Base-by-base conservation (phyloP, 2,329 filamentous ascomycete genomes). In the Sporothrix inflata region DNA sequence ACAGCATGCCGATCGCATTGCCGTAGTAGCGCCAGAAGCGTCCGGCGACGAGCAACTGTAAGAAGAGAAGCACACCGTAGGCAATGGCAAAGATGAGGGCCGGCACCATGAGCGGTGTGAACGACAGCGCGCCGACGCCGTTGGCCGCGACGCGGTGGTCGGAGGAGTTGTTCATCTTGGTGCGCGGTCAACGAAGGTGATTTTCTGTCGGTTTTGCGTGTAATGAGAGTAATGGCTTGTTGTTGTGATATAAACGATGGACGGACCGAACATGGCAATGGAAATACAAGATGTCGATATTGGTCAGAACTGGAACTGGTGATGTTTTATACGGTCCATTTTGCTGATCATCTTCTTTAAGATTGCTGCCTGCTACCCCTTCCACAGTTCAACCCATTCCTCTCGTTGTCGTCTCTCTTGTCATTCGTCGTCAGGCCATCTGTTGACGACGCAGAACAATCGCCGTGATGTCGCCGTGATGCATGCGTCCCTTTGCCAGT, bases 1-100 rank as follows among this genome's bases (percentile, higher is more conserved):
- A 71, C 7, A 76, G 12, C 75, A 76, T 76, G 21, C 74, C 75
- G 38, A 76, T 74, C 2, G 75, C 68, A 53, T 75, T 74, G 3
- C 76, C 74, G 21, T 76, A 75, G 38, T 74, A 73, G 3, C 72
- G 69, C 67, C 73, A 73, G 49, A 74, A 75, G 1, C 68, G 34
- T 1, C 24, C 45, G 1, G 72, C 71, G 1, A 76, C 21, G 3
- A 74, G 14, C 4, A 71, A 4, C n/a, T 75, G 73, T 0, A 57
- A 1, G 14, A 66, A 34, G 6, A 74, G 53, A 4, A 73, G 24
- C 3, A 72, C n/a, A 0, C 42, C 61, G n/a, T 73, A 75, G 27
- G 72, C 34, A 1, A 70, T 68, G 53, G 63, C 19, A 49, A 74
- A 75, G 24, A 73, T 42, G 47, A 69, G 49, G 47, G 67, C 74